Conservation (phyloP, 306 rosid species). For the Castanea sativa region DNA sequence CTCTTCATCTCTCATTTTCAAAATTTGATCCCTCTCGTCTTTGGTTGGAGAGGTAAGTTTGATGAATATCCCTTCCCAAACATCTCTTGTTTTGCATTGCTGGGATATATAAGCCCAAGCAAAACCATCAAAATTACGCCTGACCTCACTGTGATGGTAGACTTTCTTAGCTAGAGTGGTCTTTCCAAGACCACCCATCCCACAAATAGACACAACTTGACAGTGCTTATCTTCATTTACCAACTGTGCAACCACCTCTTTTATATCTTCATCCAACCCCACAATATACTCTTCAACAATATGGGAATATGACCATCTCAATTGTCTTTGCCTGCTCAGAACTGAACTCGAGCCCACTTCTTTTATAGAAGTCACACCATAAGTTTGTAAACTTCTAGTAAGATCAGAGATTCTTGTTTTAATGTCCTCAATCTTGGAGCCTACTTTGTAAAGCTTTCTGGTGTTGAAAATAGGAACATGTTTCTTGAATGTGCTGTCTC, state of each 20-base stretch:
- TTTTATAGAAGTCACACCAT: conserved; percentile 29
- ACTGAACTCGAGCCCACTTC: conserved; percentile 23
- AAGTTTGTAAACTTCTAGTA: conserved; percentile 27
- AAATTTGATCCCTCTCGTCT: conserved; percentile 34
- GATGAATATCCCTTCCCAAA: conserved; percentile 44
- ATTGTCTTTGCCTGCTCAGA: conserved; percentile 13
- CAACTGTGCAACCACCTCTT: conserved; percentile 27
- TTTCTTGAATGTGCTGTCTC: conserved; percentile 11
- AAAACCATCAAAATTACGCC: conserved; percentile 32
- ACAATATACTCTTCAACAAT: conserved; percentile 38
- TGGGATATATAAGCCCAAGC: conserved; percentile 63
- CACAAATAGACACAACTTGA: conserved; percentile 37
- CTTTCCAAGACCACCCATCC: conserved; percentile 63
- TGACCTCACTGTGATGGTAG: conserved; percentile 20
- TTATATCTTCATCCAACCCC: conserved; percentile 34
- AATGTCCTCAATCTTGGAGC: conserved; percentile 21
- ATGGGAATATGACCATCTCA: conserved; percentile 53
- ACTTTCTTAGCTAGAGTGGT: conserved; percentile 52
- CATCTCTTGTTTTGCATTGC: conserved; percentile 47
- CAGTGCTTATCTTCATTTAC: conserved; percentile 10
- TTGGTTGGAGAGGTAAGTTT: conserved; percentile 29
- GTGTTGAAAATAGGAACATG: not conserved
- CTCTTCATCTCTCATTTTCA: conserved; percentile 34
- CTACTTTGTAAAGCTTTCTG: conserved; percentile 20
- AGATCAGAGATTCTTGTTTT: conserved; percentile 31